Evolutionary conservation across 2,329 filamentous ascomycete species (phyloP).

Genomic region (Colletotrichum scovillei): DNA sequence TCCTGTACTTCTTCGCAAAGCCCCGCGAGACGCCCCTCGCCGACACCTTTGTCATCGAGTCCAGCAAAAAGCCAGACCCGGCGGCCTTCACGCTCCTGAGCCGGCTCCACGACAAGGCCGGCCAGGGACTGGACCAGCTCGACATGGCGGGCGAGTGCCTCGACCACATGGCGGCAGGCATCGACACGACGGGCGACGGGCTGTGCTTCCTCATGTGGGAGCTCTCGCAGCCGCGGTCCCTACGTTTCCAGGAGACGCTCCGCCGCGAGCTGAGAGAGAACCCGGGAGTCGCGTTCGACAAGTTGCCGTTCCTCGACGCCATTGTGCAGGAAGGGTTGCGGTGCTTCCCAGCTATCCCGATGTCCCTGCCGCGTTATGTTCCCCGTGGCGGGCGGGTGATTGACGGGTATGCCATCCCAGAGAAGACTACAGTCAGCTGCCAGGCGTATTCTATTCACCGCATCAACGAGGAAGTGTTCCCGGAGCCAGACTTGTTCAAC

Average conservation of each 20-base stretch:
- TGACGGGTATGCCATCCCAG: constrained; percentile 65
- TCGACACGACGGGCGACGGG: constrained; percentile 77
- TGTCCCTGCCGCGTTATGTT: constrained; percentile 73
- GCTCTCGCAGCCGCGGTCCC: constrained; percentile 69
- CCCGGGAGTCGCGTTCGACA: constrained; percentile 54
- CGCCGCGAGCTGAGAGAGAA: constrained; percentile 62
- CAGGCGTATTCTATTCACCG: constrained; percentile 72
- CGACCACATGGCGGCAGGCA: constrained; percentile 78
- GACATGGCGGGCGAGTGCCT: constrained; percentile 76
- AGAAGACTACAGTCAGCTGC: constrained; percentile 67
- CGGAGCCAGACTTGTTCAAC: constrained; percentile 79
- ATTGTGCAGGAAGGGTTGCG: constrained; percentile 72
- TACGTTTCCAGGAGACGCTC: constrained; percentile 62
- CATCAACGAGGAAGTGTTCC: constrained; percentile 75
- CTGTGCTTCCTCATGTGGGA: constrained; percentile 80
- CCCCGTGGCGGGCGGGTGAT: constrained; percentile 65
- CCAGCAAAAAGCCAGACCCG: constrained; percentile 56
- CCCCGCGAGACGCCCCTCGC: constrained; percentile 69
- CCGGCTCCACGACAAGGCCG: constrained; percentile 64
- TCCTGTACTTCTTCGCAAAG: constrained; percentile 61
- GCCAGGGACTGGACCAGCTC: constrained; percentile 57
- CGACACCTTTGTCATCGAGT: constrained; percentile 67
- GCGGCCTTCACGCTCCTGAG: constrained; percentile 68
- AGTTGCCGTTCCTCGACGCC: constrained; percentile 70
- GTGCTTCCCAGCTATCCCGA: constrained; percentile 73